These are phyloP conservation scores for Pestalotiopsis sp. DNA, from an alignment of 2,329 filamentous ascomycete genomes.

Conservation along the genomic window DNA sequence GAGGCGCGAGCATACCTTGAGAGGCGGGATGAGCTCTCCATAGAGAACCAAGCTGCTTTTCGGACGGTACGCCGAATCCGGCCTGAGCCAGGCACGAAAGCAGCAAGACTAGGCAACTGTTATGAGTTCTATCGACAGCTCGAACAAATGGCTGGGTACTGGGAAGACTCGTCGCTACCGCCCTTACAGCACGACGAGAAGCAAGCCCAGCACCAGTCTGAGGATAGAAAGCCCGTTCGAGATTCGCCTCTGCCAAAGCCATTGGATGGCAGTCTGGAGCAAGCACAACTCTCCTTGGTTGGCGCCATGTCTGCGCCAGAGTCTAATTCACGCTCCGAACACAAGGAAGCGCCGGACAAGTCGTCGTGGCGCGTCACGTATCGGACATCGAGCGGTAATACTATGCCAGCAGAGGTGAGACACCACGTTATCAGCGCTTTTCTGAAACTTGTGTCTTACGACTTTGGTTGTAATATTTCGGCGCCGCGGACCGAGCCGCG, in stretches of 20 bases:
- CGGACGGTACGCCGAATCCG: conserved; percentile 62
- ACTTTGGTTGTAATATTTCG: conserved; percentile 65
- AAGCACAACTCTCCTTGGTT: conserved; percentile 18
- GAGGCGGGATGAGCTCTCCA: conserved; percentile 58
- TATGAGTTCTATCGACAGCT: conserved; percentile 69
- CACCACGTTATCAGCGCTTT: conserved; percentile 61
- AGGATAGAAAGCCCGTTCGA: conserved; percentile 15
- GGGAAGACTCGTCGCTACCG: conserved; percentile 60
- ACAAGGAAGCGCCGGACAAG: conserved; percentile 15
- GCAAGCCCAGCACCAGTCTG: conserved; percentile 9
- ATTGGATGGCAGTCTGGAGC: conserved; percentile 20
- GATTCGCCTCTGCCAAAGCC: conserved; percentile 14
- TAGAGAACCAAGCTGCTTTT: conserved; percentile 60
- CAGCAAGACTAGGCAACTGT: conserved; percentile 61
- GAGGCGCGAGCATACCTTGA: conserved; percentile 62
- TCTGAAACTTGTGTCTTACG: conserved; percentile 66
- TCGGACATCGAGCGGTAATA: conserved; percentile 53
- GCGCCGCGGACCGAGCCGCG: conserved; percentile 61
- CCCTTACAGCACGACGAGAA: conserved; percentile 17
- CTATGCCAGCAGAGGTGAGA: conserved; percentile 61
- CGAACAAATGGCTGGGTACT: conserved; percentile 60
- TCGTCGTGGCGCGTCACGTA: conserved; percentile 30
- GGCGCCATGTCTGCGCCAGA: conserved; percentile 18
- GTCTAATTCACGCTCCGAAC: conserved; percentile 16
- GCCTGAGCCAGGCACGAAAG: conserved; percentile 53